A percentile compares a stretch with the other conserved stretches of the same genome.
Conservation (phyloP, 2,329 filamentous ascomycete species). For the Epichloe aotearoae region DNA sequence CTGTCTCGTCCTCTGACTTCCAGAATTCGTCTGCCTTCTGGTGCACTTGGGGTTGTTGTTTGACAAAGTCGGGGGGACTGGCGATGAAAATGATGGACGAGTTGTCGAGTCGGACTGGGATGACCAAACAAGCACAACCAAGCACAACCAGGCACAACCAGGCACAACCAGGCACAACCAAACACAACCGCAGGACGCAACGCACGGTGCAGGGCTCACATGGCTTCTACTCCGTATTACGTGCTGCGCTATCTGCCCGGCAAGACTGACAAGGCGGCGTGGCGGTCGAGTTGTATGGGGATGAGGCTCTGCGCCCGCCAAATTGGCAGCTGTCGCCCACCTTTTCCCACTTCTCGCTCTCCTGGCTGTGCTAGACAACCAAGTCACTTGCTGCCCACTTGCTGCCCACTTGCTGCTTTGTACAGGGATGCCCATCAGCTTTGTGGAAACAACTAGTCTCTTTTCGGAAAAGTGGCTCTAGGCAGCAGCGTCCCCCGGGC, state of each 20-base stretch:
- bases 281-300: neutral
- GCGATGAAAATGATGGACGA: neutral
- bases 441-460: constrained; percentile 7
- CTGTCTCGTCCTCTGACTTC: neutral
- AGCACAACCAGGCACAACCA: neutral
- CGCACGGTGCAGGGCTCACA: neutral
- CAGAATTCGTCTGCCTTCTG: neutral
- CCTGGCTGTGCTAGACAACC: no score
- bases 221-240: neutral
- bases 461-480: constrained; percentile 4
- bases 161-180: neutral
- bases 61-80: neutral
- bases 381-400: neutral
- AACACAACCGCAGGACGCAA: neutral
- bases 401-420: neutral
- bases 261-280: neutral
- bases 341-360: neutral
- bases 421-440: constrained; percentile 9
- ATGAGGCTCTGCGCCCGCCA: constrained; percentile 3
- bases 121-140: no score
- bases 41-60: neutral
- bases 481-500: constrained; percentile 13
- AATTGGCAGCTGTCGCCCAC: neutral
- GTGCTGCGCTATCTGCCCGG: neutral
- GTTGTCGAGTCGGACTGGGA: neutral